Percentiles rank a stretch among this genome's conserved stretches.
Evolutionary conservation across 805 yeast genomes (phyloP).

Genomic region (Candida pini): DNA sequence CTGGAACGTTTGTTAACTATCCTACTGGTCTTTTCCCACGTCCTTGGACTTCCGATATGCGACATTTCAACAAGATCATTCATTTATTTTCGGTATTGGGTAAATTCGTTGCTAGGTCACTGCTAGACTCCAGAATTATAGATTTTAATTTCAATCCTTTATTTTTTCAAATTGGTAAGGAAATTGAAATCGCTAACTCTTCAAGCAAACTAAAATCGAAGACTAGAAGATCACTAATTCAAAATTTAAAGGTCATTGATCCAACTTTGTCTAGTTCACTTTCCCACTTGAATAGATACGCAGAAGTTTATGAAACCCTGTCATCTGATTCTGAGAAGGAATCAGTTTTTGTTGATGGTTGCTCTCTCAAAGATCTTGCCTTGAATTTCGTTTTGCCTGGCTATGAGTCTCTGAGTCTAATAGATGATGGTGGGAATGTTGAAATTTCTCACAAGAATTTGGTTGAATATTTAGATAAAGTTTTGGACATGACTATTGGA

Average conservation of each 20-base stretch:
- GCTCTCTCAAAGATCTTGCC: constrained; percentile 47
- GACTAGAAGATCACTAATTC: constrained; percentile 22
- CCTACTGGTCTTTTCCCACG: constrained; percentile 66
- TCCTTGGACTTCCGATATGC: constrained; percentile 36
- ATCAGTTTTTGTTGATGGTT: constrained; percentile 15
- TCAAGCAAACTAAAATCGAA: too few species aligned
- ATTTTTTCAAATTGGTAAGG: constrained; percentile 59
- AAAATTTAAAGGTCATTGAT: constrained; percentile 49
- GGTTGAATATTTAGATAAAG: constrained; percentile 47
- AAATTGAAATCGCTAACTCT: constrained; percentile 12
- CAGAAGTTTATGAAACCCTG: constrained; percentile 17
- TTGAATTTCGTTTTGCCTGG: constrained; percentile 79
- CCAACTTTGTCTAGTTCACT: constrained; percentile 53
- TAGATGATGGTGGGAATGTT: constrained; percentile 48
- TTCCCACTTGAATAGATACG: constrained; percentile 40
- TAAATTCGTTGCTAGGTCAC: constrained; percentile 76
- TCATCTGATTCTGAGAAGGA: constrained; percentile 7
- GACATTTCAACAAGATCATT: constrained; percentile 37
- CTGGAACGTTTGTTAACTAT: constrained; percentile 33
- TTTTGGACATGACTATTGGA: constrained; percentile 55
- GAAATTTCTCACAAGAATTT: constrained; percentile 49
- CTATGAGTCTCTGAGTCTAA: constrained; percentile 50
- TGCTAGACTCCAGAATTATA: constrained; percentile 80
- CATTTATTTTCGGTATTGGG: constrained; percentile 67
- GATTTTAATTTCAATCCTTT: constrained; percentile 73